phyloP scores from a whole-genome alignment of 2,329 filamentous ascomycete species.

The Podosphaera leucotricha region DNA sequence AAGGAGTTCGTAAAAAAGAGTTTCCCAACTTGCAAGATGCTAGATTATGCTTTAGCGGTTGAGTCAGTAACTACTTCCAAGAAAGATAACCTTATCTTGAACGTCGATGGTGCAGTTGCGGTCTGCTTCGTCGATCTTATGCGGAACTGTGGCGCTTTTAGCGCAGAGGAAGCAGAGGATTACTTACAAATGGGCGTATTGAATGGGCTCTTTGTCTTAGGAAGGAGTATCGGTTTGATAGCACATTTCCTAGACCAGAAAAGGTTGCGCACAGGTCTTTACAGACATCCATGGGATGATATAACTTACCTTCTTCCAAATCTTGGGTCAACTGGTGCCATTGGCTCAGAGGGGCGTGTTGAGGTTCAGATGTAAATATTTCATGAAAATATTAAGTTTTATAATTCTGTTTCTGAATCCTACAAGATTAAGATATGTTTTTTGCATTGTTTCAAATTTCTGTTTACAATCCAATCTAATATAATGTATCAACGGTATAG shows the following conservation, averaged over 20 bases:
- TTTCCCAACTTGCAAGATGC: conserved; percentile 94
- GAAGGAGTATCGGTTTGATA: conserved; percentile 94
- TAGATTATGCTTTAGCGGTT: conserved; percentile 94
- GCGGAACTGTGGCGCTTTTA: conserved; percentile 96
- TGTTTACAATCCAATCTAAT: no score
- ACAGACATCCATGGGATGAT: conserved; percentile 98
- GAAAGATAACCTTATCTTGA: conserved; percentile 99
- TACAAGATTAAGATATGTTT: background rate
- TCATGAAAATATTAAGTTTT: background rate
- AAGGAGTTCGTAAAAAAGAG: conserved; percentile 97
- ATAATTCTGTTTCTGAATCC: background rate
- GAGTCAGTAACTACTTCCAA: conserved; percentile 97
- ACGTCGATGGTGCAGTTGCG: conserved; percentile 93
- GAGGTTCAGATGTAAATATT: conserved; percentile 46
- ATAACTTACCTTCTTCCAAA: conserved; percentile 85
- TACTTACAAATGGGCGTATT: conserved; percentile 98
- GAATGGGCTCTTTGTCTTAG: conserved; percentile 97
- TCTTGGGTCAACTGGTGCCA: conserved; percentile 39
- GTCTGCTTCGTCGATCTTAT: conserved; percentile 97
- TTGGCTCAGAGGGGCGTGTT: conserved; percentile 63
- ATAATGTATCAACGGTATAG: no score
- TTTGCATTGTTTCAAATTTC: no score
- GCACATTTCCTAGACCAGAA: conserved; percentile 99
- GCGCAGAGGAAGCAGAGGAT: conserved; percentile 85
- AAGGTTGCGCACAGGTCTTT: conserved; percentile 91